Conservation (phyloP, 2,329 filamentous ascomycete genomes). For the Paramyrothecium sp. region DNA sequence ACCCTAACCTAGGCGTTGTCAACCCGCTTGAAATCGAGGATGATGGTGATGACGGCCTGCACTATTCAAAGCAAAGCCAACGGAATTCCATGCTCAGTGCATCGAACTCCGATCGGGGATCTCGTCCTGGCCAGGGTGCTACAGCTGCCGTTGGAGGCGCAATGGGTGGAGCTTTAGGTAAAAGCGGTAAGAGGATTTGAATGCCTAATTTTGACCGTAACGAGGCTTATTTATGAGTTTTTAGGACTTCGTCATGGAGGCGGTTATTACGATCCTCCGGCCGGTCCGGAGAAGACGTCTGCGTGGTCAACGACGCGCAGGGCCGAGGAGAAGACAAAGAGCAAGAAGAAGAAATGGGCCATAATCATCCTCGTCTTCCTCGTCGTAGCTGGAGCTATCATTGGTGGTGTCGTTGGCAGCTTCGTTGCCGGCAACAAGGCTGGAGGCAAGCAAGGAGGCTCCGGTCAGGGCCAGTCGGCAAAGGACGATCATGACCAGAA, state of each 20-base stretch:
- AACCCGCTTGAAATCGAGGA: conserved; percentile 81
- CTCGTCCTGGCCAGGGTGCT: conserved; percentile 28
- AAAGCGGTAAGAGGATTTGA: conserved; percentile 17
- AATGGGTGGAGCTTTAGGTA: conserved; percentile 26
- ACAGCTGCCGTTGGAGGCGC: conserved; percentile 41
- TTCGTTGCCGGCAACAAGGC: conserved; percentile 57
- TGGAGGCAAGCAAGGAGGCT: conserved; percentile 13
- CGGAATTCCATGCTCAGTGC: conserved; percentile 61
- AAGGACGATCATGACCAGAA: conserved; percentile 59
- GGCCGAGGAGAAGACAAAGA: conserved; percentile 51
- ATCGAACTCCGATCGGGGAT: conserved; percentile 38
- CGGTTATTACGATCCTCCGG: conserved; percentile 30
- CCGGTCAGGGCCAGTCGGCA: conserved; percentile 46
- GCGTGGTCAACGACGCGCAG: conserved; percentile 54
- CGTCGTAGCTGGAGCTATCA: conserved; percentile 68
- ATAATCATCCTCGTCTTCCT: conserved; percentile 64
- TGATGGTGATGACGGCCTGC: conserved; percentile 83
- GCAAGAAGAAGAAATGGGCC: conserved; percentile 67
- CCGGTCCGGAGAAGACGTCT: conserved; percentile 58
- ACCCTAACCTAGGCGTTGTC: conserved; percentile 55
- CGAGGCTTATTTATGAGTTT: conserved; percentile 4
- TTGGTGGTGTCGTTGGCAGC: conserved; percentile 72
- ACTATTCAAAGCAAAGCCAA: conserved; percentile 43
- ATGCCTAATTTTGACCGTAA: background rate
- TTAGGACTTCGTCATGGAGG: background rate